phyloP scores from a whole-genome alignment of 225 moss, liverwort and hornwort species.

The Antitrichia curtipendula region DNA sequence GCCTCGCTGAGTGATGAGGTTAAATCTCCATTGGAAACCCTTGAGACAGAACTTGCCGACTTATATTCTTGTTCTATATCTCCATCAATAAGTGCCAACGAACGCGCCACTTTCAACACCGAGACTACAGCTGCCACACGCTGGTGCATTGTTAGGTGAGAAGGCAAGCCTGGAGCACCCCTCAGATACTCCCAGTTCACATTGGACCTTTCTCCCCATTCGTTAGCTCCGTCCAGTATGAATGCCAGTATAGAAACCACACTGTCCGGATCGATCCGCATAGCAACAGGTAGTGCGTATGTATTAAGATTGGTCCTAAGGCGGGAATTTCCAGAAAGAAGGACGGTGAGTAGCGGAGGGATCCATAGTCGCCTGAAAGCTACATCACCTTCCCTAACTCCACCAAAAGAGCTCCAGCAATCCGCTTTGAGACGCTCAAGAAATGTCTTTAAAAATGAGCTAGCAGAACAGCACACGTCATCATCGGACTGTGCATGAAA shows the following conservation, averaged over 20 bases:
- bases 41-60: neutral
- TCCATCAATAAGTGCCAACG: slow-evolving; percentile 72
- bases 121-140: slow-evolving; percentile 72
- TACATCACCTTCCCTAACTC: slow-evolving; percentile 56
- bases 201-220: slow-evolving; percentile 15
- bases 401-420: slow-evolving; percentile 75
- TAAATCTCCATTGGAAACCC: neutral
- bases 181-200: slow-evolving; percentile 56
- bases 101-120: slow-evolving; percentile 88
- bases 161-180: slow-evolving; percentile 54
- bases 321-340: slow-evolving; percentile 64
- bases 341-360: slow-evolving; percentile 67
- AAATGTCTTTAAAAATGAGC: slow-evolving; percentile 77
- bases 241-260: slow-evolving; percentile 55
- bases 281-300: slow-evolving; percentile 83
- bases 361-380: slow-evolving; percentile 76
- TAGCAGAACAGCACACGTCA: slow-evolving; percentile 94
- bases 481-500: slow-evolving; percentile 89
- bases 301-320: slow-evolving; percentile 83
- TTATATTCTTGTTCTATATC: slow-evolving; percentile 38
- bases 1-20: neutral
- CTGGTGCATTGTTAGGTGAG: slow-evolving; percentile 54
- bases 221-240: slow-evolving; percentile 41
- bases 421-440: slow-evolving; percentile 84
- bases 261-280: slow-evolving; percentile 76